Evolutionary conservation across 2,329 filamentous ascomycete species (phyloP).

Genomic region (Alternaria ventricosa): DNA sequence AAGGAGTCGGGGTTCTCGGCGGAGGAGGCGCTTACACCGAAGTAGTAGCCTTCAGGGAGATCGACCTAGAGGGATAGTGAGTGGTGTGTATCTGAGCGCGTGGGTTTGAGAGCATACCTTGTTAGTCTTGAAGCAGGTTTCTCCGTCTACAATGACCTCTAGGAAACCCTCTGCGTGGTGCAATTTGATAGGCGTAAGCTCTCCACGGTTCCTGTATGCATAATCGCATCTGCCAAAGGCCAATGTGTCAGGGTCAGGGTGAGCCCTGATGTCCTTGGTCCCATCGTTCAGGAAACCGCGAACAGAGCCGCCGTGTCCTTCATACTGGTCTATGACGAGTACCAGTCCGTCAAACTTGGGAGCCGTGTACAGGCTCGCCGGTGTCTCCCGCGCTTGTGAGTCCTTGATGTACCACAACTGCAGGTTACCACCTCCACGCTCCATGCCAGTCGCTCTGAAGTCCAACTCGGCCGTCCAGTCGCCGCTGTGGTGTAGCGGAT

Average conservation of each 20-base stretch:
- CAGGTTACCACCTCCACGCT: conserved; percentile 84
- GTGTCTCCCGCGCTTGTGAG: conserved; percentile 68
- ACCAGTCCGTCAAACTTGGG: conserved; percentile 89
- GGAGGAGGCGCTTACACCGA: conserved; percentile 86
- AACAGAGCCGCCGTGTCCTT: conserved; percentile 78
- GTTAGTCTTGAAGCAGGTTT: conserved; percentile 81
- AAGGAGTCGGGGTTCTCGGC: conserved; percentile 94
- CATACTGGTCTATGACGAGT: conserved; percentile 83
- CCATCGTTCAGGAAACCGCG: conserved; percentile 96
- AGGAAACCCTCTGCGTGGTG: conserved; percentile 70
- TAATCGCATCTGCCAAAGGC: conserved; percentile 95
- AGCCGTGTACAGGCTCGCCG: conserved; percentile 82
- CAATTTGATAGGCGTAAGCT: conserved; percentile 80
- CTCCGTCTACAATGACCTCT: conserved; percentile 80
- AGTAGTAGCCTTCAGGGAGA: conserved; percentile 80
- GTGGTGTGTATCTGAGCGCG: not conserved
- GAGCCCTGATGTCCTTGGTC: conserved; percentile 75
- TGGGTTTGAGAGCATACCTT: conserved; percentile 52
- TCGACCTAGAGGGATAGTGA: conserved; percentile 60
- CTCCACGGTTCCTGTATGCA: conserved; percentile 87
- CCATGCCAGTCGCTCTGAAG: conserved; percentile 85
- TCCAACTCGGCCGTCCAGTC: conserved; percentile 85
- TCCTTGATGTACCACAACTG: conserved; percentile 89
- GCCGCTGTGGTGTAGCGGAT: conserved; percentile 62
- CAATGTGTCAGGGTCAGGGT: conserved; percentile 79